These are phyloP conservation scores for Suillus clintonianus DNA, from an alignment of 768 basidiomycete species.

Conservation along the genomic window DNA sequence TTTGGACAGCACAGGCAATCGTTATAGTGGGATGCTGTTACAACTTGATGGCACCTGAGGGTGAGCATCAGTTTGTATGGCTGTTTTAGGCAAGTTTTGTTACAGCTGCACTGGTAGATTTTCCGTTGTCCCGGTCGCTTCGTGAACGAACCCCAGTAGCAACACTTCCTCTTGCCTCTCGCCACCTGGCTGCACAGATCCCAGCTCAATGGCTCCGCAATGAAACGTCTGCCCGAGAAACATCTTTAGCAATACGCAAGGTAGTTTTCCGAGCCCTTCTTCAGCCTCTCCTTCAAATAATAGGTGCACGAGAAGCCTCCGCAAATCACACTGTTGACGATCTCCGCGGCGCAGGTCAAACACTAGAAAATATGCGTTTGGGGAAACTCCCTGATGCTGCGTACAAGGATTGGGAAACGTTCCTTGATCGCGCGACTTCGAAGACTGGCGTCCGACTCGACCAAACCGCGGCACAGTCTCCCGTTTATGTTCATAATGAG, in stretches of 20 bases:
- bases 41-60: slow-evolving; percentile 61
- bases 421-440: slow-evolving; percentile 38
- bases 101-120: slow-evolving; percentile 40
- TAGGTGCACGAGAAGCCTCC: background rate
- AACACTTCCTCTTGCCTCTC: slow-evolving; percentile 39
- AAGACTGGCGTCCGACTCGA: slow-evolving; percentile 27
- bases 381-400: slow-evolving; percentile 53
- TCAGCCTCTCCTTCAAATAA: slow-evolving; percentile 30
- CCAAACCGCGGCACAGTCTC: slow-evolving; percentile 13
- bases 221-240: slow-evolving; percentile 31
- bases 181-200: slow-evolving; percentile 73
- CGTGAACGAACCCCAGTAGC: slow-evolving; percentile 16
- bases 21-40: slow-evolving; percentile 81
- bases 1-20: slow-evolving; percentile 54
- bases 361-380: slow-evolving; percentile 45
- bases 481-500: slow-evolving; percentile 24
- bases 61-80: slow-evolving; percentile 24
- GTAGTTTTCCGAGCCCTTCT: slow-evolving; percentile 73
- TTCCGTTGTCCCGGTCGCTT: slow-evolving; percentile 48
- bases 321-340: slow-evolving; percentile 7
- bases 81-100: slow-evolving; percentile 6
- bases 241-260: slow-evolving; percentile 61
- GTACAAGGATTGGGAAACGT: slow-evolving; percentile 52
- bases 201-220: slow-evolving; percentile 61
- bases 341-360: slow-evolving; percentile 36